Base-by-base conservation (phyloP, 257 asterid species). In the Solanum lignicaule region DNA sequence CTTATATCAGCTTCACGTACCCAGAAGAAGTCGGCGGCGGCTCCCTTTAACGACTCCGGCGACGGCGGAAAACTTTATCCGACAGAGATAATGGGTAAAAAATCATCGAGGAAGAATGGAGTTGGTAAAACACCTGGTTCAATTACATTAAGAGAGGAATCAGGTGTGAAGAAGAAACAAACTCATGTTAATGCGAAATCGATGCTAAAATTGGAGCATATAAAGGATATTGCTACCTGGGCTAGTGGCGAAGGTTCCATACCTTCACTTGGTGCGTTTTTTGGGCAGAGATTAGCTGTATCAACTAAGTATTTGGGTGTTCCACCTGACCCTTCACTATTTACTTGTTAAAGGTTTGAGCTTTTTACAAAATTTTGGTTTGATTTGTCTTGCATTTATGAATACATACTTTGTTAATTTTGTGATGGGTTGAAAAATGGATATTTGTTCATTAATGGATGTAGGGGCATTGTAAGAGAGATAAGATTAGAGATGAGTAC, bases 201-300 rank as follows among this genome's bases (percentile, higher is more conserved):
- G 20, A 96, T 93, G 98, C 87, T 93, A 88, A 96, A 92, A 92
- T 85, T 95, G 48, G 96, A 95, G 29, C 96, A 95, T 85, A 65
- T 94, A 3, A 94, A 93, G 87, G 89, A 87, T 88, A 92, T 95
- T 43, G 94, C 98, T 10, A n/a, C 83, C 12, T 95, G 98, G 96
- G 92, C 92, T 10, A 90, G 89, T 33, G 74, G 60, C 4, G 92
- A 94, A 90, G 88, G 92, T 66, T 90, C 91, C 31, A 65, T 96
- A 65, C 92, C 95, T 69, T 87, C 95, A 13, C 92, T 95, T 18
- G 97, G 90, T 32, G 97, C 97, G 23, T 91, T 94, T 87, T 93
- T 91, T 48, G 96, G 98, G 18, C 89, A 92, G 84, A 94, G 94
- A 29, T 87, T 95, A 87, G 97, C 94, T 84, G 93, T 96, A 85